Conservation (phyloP, 176 grass and related monocot species). For the Oryza longistaminata region DNA sequence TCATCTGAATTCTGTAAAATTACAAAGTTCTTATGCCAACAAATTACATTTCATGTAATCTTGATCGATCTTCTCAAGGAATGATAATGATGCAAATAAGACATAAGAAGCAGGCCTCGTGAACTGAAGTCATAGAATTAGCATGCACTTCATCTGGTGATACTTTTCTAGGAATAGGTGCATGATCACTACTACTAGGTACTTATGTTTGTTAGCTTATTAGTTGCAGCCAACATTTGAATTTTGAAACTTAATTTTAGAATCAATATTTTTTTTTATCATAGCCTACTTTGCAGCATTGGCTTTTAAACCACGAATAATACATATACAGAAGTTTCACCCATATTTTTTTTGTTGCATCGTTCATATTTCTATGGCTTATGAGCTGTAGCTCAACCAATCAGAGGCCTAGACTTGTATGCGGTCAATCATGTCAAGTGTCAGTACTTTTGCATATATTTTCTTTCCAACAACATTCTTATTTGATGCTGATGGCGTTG, state of each 20-base stretch:
- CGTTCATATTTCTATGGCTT: no score
- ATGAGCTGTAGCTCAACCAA: no score
- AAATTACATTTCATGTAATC: not conserved
- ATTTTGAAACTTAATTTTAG: no score
- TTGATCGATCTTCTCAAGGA: not conserved
- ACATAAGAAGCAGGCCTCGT: not conserved
- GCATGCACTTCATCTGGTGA: not conserved
- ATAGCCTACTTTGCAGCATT: no score
- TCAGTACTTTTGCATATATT: conserved; percentile 17
- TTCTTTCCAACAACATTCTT: conserved; percentile 9
- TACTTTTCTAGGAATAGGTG: conserved; percentile 19
- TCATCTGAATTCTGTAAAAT: not conserved
- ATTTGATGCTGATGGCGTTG: not conserved
- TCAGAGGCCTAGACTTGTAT: not conserved
- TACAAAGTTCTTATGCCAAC: not conserved
- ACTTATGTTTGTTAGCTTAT: not conserved
- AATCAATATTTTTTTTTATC: no score
- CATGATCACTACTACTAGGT: not conserved
- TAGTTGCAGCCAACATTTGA: no score
- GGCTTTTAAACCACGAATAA: no score
- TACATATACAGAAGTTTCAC: no score
- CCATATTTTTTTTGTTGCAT: no score
- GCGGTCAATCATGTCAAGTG: not conserved
- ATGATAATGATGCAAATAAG: conserved; percentile 8
- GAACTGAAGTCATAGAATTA: not conserved